A percentile compares a stretch with the other conserved stretches of the same genome.
These are phyloP conservation scores for Linnemannia zychae DNA, from an alignment of 192 early-diverging fungal genomes.

Conservation along the genomic window DNA sequence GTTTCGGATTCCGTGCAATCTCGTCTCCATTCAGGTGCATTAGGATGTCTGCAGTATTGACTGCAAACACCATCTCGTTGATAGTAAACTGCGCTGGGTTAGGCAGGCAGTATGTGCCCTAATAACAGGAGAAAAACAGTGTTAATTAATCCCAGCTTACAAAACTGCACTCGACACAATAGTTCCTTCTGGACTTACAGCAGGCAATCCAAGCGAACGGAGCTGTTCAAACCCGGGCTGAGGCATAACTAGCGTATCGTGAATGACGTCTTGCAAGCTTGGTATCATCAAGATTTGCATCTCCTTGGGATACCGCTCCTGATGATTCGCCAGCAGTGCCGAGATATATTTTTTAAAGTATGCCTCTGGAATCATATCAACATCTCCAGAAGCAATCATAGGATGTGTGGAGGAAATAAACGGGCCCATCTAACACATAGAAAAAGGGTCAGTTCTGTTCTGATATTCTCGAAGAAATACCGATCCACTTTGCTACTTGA, in stretches of 20 bases:
- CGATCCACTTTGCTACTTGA: neutral
- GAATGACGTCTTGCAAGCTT: constrained; percentile 79
- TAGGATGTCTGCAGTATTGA: constrained; percentile 83
- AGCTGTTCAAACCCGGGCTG: constrained; percentile 73
- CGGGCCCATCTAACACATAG: constrained; percentile 68
- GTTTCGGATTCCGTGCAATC: constrained; percentile 57
- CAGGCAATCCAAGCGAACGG: constrained; percentile 62
- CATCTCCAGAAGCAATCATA: constrained; percentile 63
- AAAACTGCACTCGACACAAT: neutral
- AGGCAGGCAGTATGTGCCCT: constrained; percentile 59
- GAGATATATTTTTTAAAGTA: constrained; percentile 76
- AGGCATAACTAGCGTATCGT: constrained; percentile 83
- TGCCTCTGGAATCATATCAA: constrained; percentile 69
- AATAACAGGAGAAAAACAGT: constrained; percentile 2
- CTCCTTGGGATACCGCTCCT: constrained; percentile 53
- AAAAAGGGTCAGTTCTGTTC: neutral
- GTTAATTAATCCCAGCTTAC: neutral
- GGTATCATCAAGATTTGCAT: constrained; percentile 80
- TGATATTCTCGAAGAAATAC: no score
- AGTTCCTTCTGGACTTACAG: constrained; percentile 10
- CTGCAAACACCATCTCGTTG: constrained; percentile 86
- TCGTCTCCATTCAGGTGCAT: constrained; percentile 81
- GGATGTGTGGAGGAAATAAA: constrained; percentile 77
- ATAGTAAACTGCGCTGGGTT: constrained; percentile 90
- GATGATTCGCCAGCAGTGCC: constrained; percentile 67